Conservation (phyloP, 257 asterid genomes). For the Rauvolfia tetraphylla region DNA sequence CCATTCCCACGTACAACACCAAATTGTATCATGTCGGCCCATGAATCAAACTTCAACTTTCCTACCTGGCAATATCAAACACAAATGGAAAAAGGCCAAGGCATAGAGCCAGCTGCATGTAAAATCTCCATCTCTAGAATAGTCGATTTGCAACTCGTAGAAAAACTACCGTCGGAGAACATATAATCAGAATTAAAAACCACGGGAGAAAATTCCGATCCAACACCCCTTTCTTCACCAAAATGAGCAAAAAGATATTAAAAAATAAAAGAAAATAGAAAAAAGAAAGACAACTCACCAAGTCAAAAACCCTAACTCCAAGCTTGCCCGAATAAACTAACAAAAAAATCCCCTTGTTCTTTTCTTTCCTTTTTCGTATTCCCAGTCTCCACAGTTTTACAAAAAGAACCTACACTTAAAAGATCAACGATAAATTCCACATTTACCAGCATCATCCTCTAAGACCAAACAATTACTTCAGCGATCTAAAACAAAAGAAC, state of each 20-base stretch:
- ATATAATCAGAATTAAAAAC: background rate
- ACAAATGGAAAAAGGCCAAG: background rate
- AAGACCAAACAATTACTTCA: constrained; percentile 9
- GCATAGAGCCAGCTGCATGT: background rate
- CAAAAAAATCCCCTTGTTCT: constrained; percentile 7
- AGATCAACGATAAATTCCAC: background rate
- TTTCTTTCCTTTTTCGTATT: background rate
- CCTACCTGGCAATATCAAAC: background rate
- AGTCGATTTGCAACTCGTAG: background rate
- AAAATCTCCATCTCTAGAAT: background rate
- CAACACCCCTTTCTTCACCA: background rate
- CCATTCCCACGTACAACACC: background rate
- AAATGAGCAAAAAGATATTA: background rate
- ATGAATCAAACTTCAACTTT: background rate
- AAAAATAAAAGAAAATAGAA: too few species aligned
- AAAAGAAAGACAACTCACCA: too few species aligned
- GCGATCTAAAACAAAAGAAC: background rate
- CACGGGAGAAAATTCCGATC: background rate
- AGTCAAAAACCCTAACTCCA: background rate
- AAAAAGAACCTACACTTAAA: background rate
- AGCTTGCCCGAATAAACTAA: constrained; percentile 1
- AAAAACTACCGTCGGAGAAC: background rate
- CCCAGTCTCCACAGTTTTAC: background rate
- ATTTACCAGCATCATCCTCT: background rate
- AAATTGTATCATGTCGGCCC: background rate